These are phyloP conservation scores for Elaeis guineensis DNA, from an alignment of 176 grass and related monocot species.

Conservation along the genomic window DNA sequence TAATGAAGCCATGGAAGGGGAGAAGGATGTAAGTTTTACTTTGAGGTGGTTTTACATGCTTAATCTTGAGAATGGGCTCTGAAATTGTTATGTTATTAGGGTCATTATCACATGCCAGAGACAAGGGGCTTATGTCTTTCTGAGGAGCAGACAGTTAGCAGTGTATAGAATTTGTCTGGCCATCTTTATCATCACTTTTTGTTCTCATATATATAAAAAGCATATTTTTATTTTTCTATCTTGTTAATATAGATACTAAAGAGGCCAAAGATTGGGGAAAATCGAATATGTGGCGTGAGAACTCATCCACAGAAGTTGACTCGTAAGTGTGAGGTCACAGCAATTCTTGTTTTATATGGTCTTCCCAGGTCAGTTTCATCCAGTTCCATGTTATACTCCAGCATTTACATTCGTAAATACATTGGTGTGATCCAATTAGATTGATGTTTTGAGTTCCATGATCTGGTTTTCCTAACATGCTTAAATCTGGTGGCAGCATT, in stretches of 20 bases:
- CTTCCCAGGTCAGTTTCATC: slow-evolving; percentile 62
- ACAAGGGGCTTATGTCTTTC: slow-evolving; percentile 91
- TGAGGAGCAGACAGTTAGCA: slow-evolving; percentile 85
- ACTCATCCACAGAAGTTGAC: slow-evolving; percentile 69
- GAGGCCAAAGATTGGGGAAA: slow-evolving; percentile 63
- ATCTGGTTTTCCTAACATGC: background rate
- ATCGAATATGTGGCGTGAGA: slow-evolving; percentile 64
- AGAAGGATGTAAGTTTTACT: slow-evolving; percentile 51
- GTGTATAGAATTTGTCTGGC: slow-evolving; percentile 36
- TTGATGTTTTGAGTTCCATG: background rate
- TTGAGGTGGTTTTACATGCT: background rate
- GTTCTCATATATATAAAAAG: too few relatives aligned
- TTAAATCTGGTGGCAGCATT: too few relatives aligned
- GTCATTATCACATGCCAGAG: slow-evolving; percentile 83
- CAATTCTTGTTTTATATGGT: slow-evolving; percentile 84
- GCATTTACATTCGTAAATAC: background rate
- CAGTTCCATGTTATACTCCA: too few relatives aligned
- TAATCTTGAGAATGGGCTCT: background rate
- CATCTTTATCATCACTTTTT: too few relatives aligned
- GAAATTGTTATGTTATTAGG: slow-evolving; percentile 33
- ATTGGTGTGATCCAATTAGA: slow-evolving; percentile 2
- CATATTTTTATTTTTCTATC: background rate
- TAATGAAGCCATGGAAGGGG: slow-evolving; percentile 97
- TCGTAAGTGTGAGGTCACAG: slow-evolving; percentile 68
- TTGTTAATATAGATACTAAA: slow-evolving; percentile 45